Evolutionary conservation across 768 basidiomycete species (phyloP).

Genomic region (Hemileccinum impolitum): DNA sequence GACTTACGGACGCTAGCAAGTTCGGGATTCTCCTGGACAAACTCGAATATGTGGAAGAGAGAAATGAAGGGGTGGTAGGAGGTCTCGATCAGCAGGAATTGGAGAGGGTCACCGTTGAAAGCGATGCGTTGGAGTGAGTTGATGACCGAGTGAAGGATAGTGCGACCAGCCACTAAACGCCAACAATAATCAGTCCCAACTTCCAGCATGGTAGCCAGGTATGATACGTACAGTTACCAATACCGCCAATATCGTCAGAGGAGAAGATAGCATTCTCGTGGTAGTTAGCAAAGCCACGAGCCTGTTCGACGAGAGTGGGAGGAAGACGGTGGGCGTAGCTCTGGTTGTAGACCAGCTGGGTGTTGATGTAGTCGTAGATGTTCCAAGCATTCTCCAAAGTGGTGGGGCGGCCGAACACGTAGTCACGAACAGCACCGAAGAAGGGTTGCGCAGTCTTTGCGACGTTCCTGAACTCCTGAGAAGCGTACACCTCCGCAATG

Average conservation of each 20-base stretch:
- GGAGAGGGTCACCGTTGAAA: slow-evolving; percentile 75
- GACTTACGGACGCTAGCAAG: slow-evolving; percentile 63
- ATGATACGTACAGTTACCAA: slow-evolving; percentile 70
- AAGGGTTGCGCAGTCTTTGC: slow-evolving; percentile 58
- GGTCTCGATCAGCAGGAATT: slow-evolving; percentile 72
- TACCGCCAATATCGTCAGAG: slow-evolving; percentile 52
- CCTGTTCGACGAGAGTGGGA: slow-evolving; percentile 74
- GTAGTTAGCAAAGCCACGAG: slow-evolving; percentile 71
- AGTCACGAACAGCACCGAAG: slow-evolving; percentile 65
- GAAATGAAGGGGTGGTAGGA: slow-evolving; percentile 92
- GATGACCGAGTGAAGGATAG: slow-evolving; percentile 70
- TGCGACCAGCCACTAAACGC: slow-evolving; percentile 72
- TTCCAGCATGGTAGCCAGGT: background rate
- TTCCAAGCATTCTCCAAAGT: slow-evolving; percentile 76
- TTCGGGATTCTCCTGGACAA: slow-evolving; percentile 54
- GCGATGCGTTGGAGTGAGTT: slow-evolving; percentile 72
- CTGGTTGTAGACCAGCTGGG: slow-evolving; percentile 76
- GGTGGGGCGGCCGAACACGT: slow-evolving; percentile 63
- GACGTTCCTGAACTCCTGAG: slow-evolving; percentile 62
- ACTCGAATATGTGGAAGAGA: slow-evolving; percentile 75
- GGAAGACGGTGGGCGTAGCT: slow-evolving; percentile 77
- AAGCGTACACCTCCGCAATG: slow-evolving; percentile 55
- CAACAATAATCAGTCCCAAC: slow-evolving; percentile 9
- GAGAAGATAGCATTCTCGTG: slow-evolving; percentile 79
- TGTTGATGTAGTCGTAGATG: slow-evolving; percentile 74